Evolutionary conservation across 768 basidiomycete genomes (phyloP), one percentile per base, ranked within the genome.

Genomic region (Leucocoprinus leucothites): DNA sequence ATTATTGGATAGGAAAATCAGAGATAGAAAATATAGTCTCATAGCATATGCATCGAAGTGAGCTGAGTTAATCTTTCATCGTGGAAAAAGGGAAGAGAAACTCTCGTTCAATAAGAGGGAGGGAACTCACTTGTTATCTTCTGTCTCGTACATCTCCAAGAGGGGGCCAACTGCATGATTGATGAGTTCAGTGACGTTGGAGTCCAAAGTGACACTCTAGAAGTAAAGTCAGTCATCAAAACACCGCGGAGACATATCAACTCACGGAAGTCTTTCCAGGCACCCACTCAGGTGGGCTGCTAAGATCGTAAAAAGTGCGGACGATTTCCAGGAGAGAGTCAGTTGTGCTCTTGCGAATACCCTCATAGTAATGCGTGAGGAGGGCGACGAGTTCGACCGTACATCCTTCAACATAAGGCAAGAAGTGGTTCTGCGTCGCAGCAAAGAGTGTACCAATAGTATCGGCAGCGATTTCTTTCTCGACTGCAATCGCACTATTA

Each of bases 391-490:
- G 84, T 63, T 89, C 87, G 49, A 92, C 73, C 44, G 90, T 84
- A 62, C 82, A 87, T 59, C 80, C 74, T 73, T 98, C 94, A 59
- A 98, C 85, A 66, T 82, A 98, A 3, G 94, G 93, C 63, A 98
- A 77, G 85, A 96, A 98, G 64, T 91, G 87, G 45, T 69, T 71
- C 63, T 85, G 84, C 26, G 91, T 93, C 9, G 89, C 81, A 26
- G 83, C 78, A 67, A 98, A 98, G 58, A 99, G 72, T 34, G 89
- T 87, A 58, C 96, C 94, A 60, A 98, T 87, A 3, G 95, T 93
- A 67, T 98, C 95, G 22, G 94, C 93, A 19, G 97, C 95, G 57
- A 98, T 97, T 77, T 99, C 97, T 73, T 99, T 99, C 79, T 99
- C 97, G 53, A 98, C 94, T 41, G 95, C 95, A 61, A 98, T 88